Evolutionary conservation across 2,329 filamentous ascomycete species (phyloP).

Genomic region (Thyridium curvatum): DNA sequence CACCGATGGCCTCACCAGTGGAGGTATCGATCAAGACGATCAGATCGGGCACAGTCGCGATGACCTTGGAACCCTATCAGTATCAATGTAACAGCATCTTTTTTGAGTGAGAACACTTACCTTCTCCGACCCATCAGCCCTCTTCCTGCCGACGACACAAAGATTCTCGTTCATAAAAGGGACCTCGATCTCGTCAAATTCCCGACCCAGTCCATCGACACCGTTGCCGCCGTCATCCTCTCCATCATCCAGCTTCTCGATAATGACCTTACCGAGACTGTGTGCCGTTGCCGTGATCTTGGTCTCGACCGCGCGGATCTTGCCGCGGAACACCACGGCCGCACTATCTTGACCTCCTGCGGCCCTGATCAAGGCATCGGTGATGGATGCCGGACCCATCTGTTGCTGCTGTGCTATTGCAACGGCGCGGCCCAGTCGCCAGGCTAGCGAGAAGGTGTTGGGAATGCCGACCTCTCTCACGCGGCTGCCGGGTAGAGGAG

Average conservation of each 20-base stretch:
- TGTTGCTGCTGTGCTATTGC: slow-evolving; percentile 26
- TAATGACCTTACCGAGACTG: slow-evolving; percentile 31
- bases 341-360: slow-evolving; percentile 25
- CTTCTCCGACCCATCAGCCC: slow-evolving; percentile 11
- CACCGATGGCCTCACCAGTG: slow-evolving; percentile 27
- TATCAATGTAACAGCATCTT: no score
- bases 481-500: slow-evolving; percentile 16
- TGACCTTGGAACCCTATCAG: slow-evolving; percentile 10
- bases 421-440: slow-evolving; percentile 39
- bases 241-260: slow-evolving; percentile 28
- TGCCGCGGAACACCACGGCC: no score
- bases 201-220: slow-evolving; percentile 20
- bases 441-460: slow-evolving; percentile 25
- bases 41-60: slow-evolving; percentile 33
- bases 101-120: slow-evolving; percentile 5
- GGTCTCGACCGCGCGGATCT: no score
- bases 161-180: slow-evolving; percentile 55
- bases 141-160: slow-evolving; percentile 22
- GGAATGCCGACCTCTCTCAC: slow-evolving; percentile 20
- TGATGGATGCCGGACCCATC: slow-evolving; percentile 8
- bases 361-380: slow-evolving; percentile 26
- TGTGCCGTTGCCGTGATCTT: slow-evolving; percentile 38
- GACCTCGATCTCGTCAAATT: slow-evolving; percentile 18
- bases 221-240: slow-evolving; percentile 22
- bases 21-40: slow-evolving; percentile 29